Evolutionary conservation across 2,329 filamentous ascomycete species (phyloP), one percentile per base, ranked within the genome.

Genomic region (Ambrosiella cleistominuta): DNA sequence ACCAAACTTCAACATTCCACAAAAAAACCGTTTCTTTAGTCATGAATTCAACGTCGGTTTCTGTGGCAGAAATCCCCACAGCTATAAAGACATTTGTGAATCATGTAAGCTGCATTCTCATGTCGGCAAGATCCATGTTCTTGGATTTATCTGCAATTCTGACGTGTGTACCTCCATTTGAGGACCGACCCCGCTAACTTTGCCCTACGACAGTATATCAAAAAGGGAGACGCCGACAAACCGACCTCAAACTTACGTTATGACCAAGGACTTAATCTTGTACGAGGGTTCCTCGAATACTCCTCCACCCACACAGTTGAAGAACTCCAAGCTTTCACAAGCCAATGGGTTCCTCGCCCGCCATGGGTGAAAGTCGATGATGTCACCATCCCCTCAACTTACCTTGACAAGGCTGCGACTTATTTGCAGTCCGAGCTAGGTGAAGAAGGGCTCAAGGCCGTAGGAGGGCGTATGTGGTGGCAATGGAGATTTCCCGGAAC

Each of bases 221-320:
- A 95, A 66, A 60, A 60, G 45, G 53, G 56, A 35, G 56, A 60
- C 83, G 86, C 63, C 86, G 75, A 90, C 63, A 90, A 90, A 62
- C 91, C 91, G 0, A 95, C 88, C 1, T 86, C 86, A 1, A 88
- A 95, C 68, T 82, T 98, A 58, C 90, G 89, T 57, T 98, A 98
- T 71, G 87, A 97, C 67, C 87, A 96, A 71, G 91, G 90, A 42
- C 77, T 98, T 12, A 81, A 88, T 63, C 77, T 98, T 55, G 85
- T 97, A 64, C 86, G 89, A 54, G 80, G 84, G 40, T 97, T 98
- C 69, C 78, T 98, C 40, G 70, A 79, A 47, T 93, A 89, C 69
- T 85, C 89, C 2, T 89, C 91, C 0, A 83, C 88, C 62, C 88
- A 96, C 68, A 89, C 88, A 0, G 85, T 98, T 64, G 93, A 98